Conservation (phyloP, 352 stramenopile genomes). For the Phytophthora fragariaefolia region DNA sequence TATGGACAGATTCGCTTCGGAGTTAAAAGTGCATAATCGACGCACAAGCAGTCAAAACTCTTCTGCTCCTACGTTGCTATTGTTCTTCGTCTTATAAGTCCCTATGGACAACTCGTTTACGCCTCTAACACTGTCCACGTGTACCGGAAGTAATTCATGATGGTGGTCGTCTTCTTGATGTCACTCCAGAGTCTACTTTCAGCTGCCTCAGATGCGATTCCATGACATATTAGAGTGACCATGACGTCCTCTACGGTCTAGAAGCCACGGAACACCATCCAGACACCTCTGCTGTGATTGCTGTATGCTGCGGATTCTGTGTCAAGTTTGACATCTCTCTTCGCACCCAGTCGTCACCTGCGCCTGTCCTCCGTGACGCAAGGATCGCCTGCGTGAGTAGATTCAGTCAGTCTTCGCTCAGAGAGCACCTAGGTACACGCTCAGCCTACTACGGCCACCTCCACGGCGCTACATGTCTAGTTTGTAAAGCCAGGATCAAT, state of each 20-base stretch:
- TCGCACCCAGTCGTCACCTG: too few relatives aligned
- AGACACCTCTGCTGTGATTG: too few relatives aligned
- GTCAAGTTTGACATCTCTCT: neutral
- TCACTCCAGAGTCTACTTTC: too few relatives aligned
- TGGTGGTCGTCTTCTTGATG: neutral
- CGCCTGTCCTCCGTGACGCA: neutral
- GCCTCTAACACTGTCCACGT: neutral
- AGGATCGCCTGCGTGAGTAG: neutral
- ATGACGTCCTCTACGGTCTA: too few relatives aligned
- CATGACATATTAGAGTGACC: too few relatives aligned
- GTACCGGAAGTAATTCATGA: neutral
- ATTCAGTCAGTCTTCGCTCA: too few relatives aligned
- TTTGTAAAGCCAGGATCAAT: neutral
- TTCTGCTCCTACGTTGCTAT: neutral
- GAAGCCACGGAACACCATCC: too few relatives aligned
- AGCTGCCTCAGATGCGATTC: too few relatives aligned
- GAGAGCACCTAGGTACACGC: neutral
- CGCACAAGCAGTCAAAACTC: neutral
- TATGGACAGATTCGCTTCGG: neutral
- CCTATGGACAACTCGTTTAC: neutral
- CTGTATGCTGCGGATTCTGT: too few relatives aligned
- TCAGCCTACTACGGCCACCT: neutral
- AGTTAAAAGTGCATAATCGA: neutral
- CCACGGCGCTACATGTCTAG: neutral
- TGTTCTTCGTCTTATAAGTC: neutral